phyloP scores from a whole-genome alignment of 208 protist species.

The Crithidia fasciculata region DNA sequence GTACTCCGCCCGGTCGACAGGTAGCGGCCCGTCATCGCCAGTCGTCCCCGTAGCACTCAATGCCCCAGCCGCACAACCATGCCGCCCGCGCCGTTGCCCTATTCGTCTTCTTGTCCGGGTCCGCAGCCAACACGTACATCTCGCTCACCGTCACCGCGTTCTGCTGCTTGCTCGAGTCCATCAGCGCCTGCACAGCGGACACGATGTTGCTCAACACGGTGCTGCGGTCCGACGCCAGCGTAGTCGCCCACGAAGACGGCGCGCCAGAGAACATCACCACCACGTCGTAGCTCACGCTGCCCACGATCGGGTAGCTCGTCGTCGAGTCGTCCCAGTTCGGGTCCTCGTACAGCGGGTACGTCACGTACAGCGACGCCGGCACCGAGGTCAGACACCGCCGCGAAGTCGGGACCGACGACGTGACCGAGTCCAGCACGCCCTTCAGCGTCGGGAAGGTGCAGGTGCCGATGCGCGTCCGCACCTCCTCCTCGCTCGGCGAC shows the following conservation, averaged over 20 bases:
- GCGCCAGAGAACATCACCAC: conserved; percentile 6
- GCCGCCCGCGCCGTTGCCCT: conserved; percentile 19
- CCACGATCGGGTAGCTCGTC: background rate
- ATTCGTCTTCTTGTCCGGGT: conserved; percentile 3
- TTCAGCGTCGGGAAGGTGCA: background rate
- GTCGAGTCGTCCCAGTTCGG: background rate
- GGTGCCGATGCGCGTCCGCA: background rate
- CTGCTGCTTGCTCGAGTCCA: conserved; percentile 6
- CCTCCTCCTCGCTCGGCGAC: conserved; percentile 8
- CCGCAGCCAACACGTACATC: conserved; percentile 3
- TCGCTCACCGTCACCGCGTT: conserved; percentile 2
- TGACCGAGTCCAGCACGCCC: background rate
- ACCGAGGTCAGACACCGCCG: background rate
- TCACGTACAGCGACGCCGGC: background rate
- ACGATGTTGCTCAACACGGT: background rate
- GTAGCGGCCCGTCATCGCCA: conserved; percentile 22
- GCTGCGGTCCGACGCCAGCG: background rate
- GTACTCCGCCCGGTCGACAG: conserved; percentile 20
- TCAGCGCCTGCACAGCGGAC: background rate
- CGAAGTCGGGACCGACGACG: too few relatives aligned
- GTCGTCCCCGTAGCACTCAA: background rate
- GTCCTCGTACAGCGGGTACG: conserved; percentile 10
- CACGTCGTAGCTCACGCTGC: conserved; percentile 10
- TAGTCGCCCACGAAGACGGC: conserved; percentile 4
- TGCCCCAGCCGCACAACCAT: background rate